These are phyloP conservation scores for Yarrowia sp. DNA, from an alignment of 805 yeast genomes.

Conservation along the genomic window DNA sequence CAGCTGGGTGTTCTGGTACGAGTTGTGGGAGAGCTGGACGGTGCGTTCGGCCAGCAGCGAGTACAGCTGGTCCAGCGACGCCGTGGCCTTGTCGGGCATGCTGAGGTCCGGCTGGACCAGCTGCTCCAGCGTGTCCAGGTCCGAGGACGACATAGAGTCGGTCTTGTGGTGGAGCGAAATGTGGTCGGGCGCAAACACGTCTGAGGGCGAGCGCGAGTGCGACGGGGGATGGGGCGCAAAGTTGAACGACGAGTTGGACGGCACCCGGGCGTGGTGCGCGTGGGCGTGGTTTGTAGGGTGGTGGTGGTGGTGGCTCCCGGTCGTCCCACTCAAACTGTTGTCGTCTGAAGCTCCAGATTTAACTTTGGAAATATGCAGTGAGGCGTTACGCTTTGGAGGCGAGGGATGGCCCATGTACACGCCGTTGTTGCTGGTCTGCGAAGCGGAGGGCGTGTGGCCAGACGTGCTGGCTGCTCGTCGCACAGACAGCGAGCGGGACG, in stretches of 20 bases:
- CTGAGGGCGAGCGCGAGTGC: constrained; percentile 16
- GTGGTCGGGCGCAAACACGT: constrained; percentile 32
- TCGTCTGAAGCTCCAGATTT: constrained; percentile 1
- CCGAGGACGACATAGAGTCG: constrained; percentile 16
- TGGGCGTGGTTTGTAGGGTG: not conserved
- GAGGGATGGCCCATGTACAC: constrained; percentile 4
- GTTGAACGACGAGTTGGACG: constrained; percentile 21
- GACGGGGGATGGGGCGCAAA: not conserved
- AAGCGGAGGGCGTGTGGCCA: too few relatives aligned
- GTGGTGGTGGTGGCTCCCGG: not conserved
- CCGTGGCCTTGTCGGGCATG: constrained; percentile 35
- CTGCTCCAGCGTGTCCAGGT: constrained; percentile 30
- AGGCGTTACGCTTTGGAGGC: constrained; percentile 28
- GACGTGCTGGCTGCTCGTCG: not conserved
- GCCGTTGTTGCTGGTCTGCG: too few relatives aligned
- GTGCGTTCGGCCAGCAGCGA: constrained; percentile 41
- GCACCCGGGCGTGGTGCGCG: constrained; percentile 6
- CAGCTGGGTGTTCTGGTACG: constrained; percentile 44
- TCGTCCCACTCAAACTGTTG: not conserved
- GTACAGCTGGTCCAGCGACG: constrained; percentile 39
- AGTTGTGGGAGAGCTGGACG: constrained; percentile 42
- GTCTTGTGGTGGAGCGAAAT: constrained; percentile 23
- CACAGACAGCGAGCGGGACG: constrained; percentile 4
- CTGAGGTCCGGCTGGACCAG: constrained; percentile 28
- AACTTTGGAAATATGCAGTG: constrained; percentile 18